Conservation (phyloP, 75 land plant genomes). For the Azolla pinnata region DNA sequence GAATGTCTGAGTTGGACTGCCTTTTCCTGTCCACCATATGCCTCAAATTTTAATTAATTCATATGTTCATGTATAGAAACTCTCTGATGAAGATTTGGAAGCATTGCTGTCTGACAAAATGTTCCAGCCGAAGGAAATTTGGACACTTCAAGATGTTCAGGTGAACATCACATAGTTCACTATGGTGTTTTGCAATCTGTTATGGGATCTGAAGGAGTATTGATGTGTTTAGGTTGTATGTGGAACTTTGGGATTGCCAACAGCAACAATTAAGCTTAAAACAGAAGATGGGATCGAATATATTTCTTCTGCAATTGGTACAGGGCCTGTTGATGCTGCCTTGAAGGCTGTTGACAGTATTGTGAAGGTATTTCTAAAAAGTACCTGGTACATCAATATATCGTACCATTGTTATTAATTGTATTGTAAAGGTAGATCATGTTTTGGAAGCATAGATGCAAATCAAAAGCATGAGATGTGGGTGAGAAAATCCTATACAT, state of each 20-base stretch:
- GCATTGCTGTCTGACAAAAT: constrained; percentile 75
- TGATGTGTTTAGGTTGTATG: constrained; percentile 67
- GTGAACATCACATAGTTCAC: constrained; percentile 27
- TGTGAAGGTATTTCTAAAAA: no score
- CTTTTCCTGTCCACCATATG: no score
- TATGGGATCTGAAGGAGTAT: no score
- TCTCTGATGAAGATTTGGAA: constrained; percentile 73
- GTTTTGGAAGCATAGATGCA: no score
- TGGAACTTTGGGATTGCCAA: constrained; percentile 84
- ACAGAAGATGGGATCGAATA: constrained; percentile 59
- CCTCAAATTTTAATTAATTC: neutral
- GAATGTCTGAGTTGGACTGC: neutral
- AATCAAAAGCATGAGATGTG: no score
- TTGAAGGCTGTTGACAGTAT: constrained; percentile 89
- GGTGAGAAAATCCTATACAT: no score
- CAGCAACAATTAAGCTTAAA: constrained; percentile 76
- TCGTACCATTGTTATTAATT: no score
- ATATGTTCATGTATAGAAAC: constrained; percentile 25
- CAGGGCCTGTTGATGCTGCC: constrained; percentile 96
- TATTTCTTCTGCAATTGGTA: constrained; percentile 69
- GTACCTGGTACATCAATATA: no score
- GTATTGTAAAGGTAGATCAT: no score
- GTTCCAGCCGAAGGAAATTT: constrained; percentile 67
- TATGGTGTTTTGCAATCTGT: no score
- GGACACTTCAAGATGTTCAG: constrained; percentile 72